Conservation (phyloP, 2,329 filamentous ascomycete species). For the Atkinsonella hypoxylon region DNA sequence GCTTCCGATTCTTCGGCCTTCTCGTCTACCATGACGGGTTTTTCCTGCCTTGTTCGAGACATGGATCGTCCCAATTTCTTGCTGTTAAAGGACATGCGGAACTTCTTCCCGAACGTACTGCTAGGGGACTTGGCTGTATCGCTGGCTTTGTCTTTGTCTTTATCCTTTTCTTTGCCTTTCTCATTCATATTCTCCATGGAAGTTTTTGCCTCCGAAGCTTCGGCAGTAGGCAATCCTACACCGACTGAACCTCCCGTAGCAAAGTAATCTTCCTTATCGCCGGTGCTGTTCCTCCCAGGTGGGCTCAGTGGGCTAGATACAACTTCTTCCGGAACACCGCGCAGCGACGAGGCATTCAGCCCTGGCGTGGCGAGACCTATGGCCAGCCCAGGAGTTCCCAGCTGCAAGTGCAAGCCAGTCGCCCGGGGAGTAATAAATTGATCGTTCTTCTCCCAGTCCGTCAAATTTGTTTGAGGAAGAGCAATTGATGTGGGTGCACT, state of each 20-base stretch:
- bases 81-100: slow-evolving; percentile 69
- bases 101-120: slow-evolving; percentile 73
- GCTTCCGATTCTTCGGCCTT: slow-evolving; percentile 58
- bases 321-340: slow-evolving; percentile 36
- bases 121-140: slow-evolving; percentile 44
- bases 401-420: slow-evolving; percentile 47
- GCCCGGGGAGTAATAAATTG: slow-evolving; percentile 49
- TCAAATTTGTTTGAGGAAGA: slow-evolving; percentile 23
- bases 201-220: slow-evolving; percentile 34
- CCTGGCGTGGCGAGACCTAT: slow-evolving; percentile 68
- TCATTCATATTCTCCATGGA: slow-evolving; percentile 37
- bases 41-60: slow-evolving; percentile 48
- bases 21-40: slow-evolving; percentile 63
- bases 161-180: slow-evolving; percentile 33
- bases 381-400: slow-evolving; percentile 62
- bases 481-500: slow-evolving; percentile 49
- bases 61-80: slow-evolving; percentile 71
- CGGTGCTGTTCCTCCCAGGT: slow-evolving; percentile 49
- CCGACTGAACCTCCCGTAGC: slow-evolving; percentile 34
- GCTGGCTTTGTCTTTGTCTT: slow-evolving; percentile 31
- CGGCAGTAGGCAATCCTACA: slow-evolving; percentile 16
- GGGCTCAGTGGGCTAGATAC: slow-evolving; percentile 32
- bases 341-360: slow-evolving; percentile 20
- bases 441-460: slow-evolving; percentile 28
- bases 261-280: slow-evolving; percentile 67